These are phyloP conservation scores for Arachnopeziza araneosa DNA, from an alignment of 2,329 filamentous ascomycete species.

Conservation along the genomic window DNA sequence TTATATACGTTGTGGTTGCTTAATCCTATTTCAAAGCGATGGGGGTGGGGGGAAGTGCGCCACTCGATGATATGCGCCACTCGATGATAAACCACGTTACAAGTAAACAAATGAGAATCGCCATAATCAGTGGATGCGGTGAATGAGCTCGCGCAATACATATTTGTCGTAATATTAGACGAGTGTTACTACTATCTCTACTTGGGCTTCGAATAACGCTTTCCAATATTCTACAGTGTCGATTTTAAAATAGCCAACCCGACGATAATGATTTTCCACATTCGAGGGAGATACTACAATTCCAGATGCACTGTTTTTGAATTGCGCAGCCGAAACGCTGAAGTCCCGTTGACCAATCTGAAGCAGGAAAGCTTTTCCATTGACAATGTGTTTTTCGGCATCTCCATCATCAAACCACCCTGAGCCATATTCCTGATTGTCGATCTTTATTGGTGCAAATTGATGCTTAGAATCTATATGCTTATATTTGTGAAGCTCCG, in stretches of 20 bases:
- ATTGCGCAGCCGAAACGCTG: not conserved
- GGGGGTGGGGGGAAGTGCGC: too few relatives aligned
- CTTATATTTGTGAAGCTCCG: not conserved
- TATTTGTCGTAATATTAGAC: conserved; percentile 11
- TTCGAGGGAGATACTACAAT: not conserved
- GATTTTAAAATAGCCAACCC: not conserved
- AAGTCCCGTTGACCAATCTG: not conserved
- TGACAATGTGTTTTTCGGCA: not conserved
- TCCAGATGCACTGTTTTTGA: not conserved
- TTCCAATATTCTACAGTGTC: not conserved
- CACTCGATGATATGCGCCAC: too few relatives aligned
- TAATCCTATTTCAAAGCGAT: too few relatives aligned
- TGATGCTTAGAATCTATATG: not conserved
- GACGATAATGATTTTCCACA: not conserved
- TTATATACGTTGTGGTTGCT: too few relatives aligned
- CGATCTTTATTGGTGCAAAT: not conserved
- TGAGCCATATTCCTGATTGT: not conserved
- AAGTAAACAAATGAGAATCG: conserved; percentile 29
- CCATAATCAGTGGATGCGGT: conserved; percentile 6
- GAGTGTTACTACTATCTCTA: not conserved
- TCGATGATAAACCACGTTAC: too few relatives aligned
- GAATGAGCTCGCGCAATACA: conserved; percentile 13
- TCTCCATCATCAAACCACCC: not conserved
- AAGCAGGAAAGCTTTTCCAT: not conserved
- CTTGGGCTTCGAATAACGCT: not conserved